Percentiles rank a stretch among this genome's conserved stretches.
Evolutionary conservation across 176 grass and related monocot genomes (phyloP).

Genomic region (Oryza brachyantha): DNA sequence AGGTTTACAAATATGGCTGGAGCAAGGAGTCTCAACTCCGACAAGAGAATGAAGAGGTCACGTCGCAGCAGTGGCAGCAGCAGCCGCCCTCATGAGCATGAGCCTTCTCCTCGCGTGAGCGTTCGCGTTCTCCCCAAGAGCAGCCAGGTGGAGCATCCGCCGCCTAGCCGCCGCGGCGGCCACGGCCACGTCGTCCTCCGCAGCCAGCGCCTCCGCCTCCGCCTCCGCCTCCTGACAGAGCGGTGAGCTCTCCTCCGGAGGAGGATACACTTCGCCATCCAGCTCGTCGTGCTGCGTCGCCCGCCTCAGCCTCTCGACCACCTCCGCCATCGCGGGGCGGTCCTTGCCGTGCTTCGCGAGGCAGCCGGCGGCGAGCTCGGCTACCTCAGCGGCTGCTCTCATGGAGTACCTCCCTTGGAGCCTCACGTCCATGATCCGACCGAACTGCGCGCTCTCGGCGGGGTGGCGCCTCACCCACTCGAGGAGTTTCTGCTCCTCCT

Average conservation of each 20-base stretch:
- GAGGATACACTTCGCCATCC: conserved; percentile 24
- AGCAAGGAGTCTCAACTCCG: background rate
- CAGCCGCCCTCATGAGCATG: conserved; percentile 38
- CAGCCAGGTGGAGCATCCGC: conserved; percentile 65
- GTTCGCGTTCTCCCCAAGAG: conserved; percentile 39
- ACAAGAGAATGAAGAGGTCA: conserved; percentile 1
- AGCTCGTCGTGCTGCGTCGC: conserved; percentile 49
- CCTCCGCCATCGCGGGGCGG: conserved; percentile 58
- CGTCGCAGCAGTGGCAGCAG: conserved; percentile 15
- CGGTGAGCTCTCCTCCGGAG: background rate
- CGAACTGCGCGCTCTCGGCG: conserved; percentile 22
- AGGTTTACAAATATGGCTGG: no score
- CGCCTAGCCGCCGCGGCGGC: conserved; percentile 27
- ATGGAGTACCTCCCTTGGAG: conserved; percentile 51
- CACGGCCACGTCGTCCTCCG: conserved; percentile 5
- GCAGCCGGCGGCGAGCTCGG: conserved; percentile 49
- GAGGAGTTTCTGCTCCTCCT: conserved; percentile 60
- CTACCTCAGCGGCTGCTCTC: conserved; percentile 40
- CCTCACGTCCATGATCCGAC: conserved; percentile 54
- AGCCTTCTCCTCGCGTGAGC: conserved; percentile 40
- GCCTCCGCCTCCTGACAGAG: background rate
- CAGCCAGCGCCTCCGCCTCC: no score
- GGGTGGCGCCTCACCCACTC: conserved; percentile 61
- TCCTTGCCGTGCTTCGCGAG: conserved; percentile 52
- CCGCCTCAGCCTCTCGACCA: conserved; percentile 38